phyloP scores from a whole-genome alignment of 1,284 basidiomycete species.

The Termitomyces sp. region DNA sequence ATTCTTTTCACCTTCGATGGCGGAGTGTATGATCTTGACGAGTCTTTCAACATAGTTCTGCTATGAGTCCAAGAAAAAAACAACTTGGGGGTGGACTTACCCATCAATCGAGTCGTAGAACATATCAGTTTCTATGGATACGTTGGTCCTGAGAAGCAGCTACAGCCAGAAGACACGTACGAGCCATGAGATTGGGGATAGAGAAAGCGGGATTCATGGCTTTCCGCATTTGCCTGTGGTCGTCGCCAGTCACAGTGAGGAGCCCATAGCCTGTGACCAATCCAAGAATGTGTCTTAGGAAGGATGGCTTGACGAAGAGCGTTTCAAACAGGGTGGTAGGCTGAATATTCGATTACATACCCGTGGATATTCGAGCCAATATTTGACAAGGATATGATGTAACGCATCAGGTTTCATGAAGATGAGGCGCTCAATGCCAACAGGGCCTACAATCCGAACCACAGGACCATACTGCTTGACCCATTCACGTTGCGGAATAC shows the following conservation, averaged over 20 bases:
- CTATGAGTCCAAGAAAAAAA: not conserved
- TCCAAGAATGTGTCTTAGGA: conserved; percentile 39
- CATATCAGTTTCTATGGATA: conserved; percentile 39
- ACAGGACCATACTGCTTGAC: conserved; percentile 41
- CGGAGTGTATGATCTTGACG: conserved; percentile 32
- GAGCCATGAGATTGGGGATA: conserved; percentile 40
- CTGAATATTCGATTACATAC: conserved; percentile 23
- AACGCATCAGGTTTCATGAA: conserved; percentile 41
- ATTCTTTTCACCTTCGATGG: conserved; percentile 24
- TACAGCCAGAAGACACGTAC: conserved; percentile 27
- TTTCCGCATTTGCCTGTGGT: conserved; percentile 46
- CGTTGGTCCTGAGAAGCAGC: conserved; percentile 22
- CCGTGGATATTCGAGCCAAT: conserved; percentile 43
- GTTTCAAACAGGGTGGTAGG: not conserved
- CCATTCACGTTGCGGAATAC: conserved; percentile 44
- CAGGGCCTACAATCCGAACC: conserved; percentile 41
- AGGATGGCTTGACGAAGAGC: conserved; percentile 31
- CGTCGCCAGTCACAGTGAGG: conserved; percentile 43
- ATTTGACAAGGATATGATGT: conserved; percentile 39
- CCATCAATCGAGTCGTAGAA: conserved; percentile 43
- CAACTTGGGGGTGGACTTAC: conserved; percentile 19
- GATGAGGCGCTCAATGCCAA: conserved; percentile 43
- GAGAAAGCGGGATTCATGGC: conserved; percentile 51
- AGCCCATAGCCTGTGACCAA: conserved; percentile 43
- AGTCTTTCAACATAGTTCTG: conserved; percentile 26